Evolutionary conservation across 2,329 filamentous ascomycete genomes (phyloP).

Genomic region (Orbilia ellipsospora): DNA sequence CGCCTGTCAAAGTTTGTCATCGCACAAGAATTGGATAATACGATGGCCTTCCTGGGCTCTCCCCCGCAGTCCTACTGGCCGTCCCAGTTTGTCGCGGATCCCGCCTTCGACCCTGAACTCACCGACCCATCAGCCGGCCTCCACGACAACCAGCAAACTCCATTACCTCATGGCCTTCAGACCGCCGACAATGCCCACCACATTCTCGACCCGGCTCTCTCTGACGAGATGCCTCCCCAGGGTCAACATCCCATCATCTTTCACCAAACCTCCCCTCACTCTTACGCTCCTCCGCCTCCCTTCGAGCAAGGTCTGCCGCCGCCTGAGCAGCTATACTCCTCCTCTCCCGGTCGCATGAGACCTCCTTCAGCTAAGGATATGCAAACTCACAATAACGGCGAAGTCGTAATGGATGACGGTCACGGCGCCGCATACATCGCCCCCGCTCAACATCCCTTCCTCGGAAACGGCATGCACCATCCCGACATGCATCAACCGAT

Average conservation of each 20-base stretch:
- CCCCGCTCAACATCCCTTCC: slow-evolving; percentile 50
- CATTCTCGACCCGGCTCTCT: slow-evolving; percentile 51
- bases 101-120: slow-evolving; percentile 53
- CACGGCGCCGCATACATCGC: slow-evolving; percentile 53
- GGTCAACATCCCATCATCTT: slow-evolving; percentile 51
- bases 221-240: slow-evolving; percentile 51
- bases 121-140: slow-evolving; percentile 41
- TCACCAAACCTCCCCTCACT: slow-evolving; percentile 52
- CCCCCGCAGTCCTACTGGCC: slow-evolving; percentile 54
- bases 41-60: slow-evolving; percentile 48
- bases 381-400: slow-evolving; percentile 47
- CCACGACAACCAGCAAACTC: slow-evolving; percentile 48
- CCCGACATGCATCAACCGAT: slow-evolving; percentile 51
- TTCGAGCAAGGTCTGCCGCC: slow-evolving; percentile 27
- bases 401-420: slow-evolving; percentile 54
- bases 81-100: slow-evolving; percentile 49
- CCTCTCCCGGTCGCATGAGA: slow-evolving; percentile 37
- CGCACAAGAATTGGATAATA: slow-evolving; percentile 19
- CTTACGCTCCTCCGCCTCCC: slow-evolving; percentile 43
- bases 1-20: slow-evolving; percentile 18
- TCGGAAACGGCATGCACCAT: slow-evolving; percentile 54
- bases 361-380: slow-evolving; percentile 41
- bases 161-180: slow-evolving; percentile 37
- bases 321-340: slow-evolving; percentile 29
- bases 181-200: slow-evolving; percentile 46